Evolutionary conservation across 1,284 basidiomycete genomes (phyloP).

Genomic region (Leccinum griseonigrum): DNA sequence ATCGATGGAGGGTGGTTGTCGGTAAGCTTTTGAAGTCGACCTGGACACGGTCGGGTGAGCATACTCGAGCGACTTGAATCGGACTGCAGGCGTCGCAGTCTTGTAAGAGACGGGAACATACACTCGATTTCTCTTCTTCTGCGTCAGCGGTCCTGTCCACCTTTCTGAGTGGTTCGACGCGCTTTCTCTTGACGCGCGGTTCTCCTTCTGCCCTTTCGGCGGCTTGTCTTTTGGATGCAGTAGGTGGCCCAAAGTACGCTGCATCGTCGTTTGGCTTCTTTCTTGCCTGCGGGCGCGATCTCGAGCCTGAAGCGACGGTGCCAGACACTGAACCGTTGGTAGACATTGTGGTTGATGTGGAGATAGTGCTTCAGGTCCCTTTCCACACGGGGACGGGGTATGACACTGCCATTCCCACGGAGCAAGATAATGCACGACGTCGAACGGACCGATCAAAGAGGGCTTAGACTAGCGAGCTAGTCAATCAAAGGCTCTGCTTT

Average conservation of each 20-base stretch:
- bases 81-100: slow-evolving; percentile 2
- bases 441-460: slow-evolving; percentile 1
- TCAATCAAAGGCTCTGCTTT: not conserved
- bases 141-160: slow-evolving; percentile 23
- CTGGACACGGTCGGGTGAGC: slow-evolving; percentile 38
- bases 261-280: slow-evolving; percentile 62
- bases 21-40: slow-evolving; percentile 71
- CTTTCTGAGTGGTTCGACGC: slow-evolving; percentile 44
- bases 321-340: slow-evolving; percentile 26
- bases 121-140: slow-evolving; percentile 40
- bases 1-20: slow-evolving; percentile 56
- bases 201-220: slow-evolving; percentile 63
- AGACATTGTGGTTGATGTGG: slow-evolving; percentile 34
- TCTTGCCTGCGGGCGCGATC: slow-evolving; percentile 56
- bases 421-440: not conserved
- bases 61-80: not conserved
- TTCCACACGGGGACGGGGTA: slow-evolving; percentile 1
- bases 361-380: not conserved
- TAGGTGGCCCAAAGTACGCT: slow-evolving; percentile 57
- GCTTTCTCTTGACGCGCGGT: slow-evolving; percentile 66
- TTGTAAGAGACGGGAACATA: slow-evolving; percentile 27
- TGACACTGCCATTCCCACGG: slow-evolving; percentile 24
- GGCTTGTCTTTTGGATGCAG: slow-evolving; percentile 53
- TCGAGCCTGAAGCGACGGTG: slow-evolving; percentile 42
- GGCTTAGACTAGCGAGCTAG: not conserved